Percentiles rank a stretch among this genome's conserved stretches.
Evolutionary conservation across 768 basidiomycete species (phyloP).

Genomic region (Hortiboletus campestris): DNA sequence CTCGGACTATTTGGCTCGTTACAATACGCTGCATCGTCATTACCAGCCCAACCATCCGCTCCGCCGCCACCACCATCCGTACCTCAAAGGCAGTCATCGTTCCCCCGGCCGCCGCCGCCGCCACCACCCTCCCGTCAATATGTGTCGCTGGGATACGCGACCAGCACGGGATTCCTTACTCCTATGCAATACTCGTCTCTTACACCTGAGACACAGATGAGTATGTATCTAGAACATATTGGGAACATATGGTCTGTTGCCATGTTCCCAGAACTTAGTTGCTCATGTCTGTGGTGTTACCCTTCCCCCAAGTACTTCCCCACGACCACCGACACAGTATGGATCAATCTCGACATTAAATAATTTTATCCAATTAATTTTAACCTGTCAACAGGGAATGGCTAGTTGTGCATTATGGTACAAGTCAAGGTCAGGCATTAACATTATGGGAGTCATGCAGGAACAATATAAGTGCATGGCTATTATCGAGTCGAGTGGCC

Average conservation of each 20-base stretch:
- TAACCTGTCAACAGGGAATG: no score
- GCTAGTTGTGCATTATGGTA: background rate
- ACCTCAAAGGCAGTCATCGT: constrained; percentile 27
- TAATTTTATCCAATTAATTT: no score
- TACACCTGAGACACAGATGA: no score
- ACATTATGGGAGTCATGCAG: background rate
- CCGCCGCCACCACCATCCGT: constrained; percentile 14
- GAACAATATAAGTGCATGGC: background rate
- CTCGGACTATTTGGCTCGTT: constrained; percentile 30
- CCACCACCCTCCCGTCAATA: constrained; percentile 22
- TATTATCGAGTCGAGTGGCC: background rate
- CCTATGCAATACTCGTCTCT: constrained; percentile 26
- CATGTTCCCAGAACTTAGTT: no score
- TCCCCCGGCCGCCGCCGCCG: constrained; percentile 17
- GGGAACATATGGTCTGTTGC: no score
- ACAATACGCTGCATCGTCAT: no score
- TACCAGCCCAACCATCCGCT: no score
- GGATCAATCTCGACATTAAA: constrained; percentile 12
- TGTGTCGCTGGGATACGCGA: background rate
- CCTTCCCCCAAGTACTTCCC: constrained; percentile 4
- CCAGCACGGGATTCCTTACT: constrained; percentile 36
- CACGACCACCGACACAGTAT: constrained; percentile 26
- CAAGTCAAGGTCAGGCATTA: background rate
- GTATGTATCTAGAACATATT: no score
- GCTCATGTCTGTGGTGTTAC: no score